Evolutionary conservation across 148 eudicot genomes (phyloP), one percentile per base, ranked within the genome.

Genomic region (Spergularia marina): DNA sequence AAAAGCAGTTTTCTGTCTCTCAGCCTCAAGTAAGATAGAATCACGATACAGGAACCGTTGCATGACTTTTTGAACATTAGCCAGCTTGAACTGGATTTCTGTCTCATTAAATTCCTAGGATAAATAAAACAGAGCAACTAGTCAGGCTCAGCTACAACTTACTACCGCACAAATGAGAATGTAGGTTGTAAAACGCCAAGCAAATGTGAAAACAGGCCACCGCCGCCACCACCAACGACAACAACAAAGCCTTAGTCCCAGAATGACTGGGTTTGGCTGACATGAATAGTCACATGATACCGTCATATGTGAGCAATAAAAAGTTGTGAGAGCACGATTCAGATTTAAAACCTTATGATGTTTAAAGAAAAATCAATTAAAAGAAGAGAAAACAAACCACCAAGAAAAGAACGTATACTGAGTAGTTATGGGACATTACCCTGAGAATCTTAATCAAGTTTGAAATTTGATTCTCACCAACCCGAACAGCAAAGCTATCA

Each of bases 401-500:
- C 36, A 30, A 30, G 36, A 30, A 30, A 30, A 30, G 2, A 30
- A 30, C 36, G 30, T 56, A 73, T 49, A 58, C 53, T 40, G 20
- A 10, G 36, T 44, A 11, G 57, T 65, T 12, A 55, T 60, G 10
- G 12, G 71, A 20, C 17, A 56, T 69, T 87, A 95, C 98, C 92
- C 85, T 83, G 53, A 92, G 90, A 81, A 90, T 83, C 60, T 83
- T 88, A 55, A 88, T 82, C 87, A 95, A 72, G 82, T 83, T 88
- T 61, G 98, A 89, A 70, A 95, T 92, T 72, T 95, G 92, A 83
- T 92, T 96, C 79, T 95, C 98, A 6, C 73, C 65, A 47, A 95
- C 84, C 78, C 96, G 88, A 84, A 95, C 98, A 74, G 94, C 91
- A 82, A 95, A 95, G 81, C 97, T 95, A 59, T 95, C 92, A 65